Evolutionary conservation across 805 yeast genomes (phyloP), one percentile per base, ranked within the genome.

Genomic region (Diddensiella caesifluorescens): DNA sequence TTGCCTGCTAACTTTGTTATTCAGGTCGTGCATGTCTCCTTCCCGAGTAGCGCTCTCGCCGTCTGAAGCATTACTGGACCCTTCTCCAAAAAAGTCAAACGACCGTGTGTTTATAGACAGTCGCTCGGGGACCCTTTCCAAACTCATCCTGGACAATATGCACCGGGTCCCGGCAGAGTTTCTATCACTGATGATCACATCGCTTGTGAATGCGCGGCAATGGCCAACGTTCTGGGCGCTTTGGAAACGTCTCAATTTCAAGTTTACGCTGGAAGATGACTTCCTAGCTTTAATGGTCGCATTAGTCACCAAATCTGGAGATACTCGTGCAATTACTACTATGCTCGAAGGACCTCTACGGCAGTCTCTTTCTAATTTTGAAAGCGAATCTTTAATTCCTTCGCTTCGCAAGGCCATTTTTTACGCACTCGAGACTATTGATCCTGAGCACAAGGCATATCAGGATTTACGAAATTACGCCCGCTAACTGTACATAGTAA

Each of bases 201-300:
- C 60, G 3, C 46, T 61, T 22, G 54, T 55, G 13, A 57, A 57
- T 36, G 52, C 49, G 12, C 46, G 44, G 10, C 38, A 41, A 15
- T 60, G 56, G 55, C 42, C 39, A 21, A 42, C 53, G 18, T 60
- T 64, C 35, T 63, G 67, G 67, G 45, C 51, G 18, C 37, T 54
- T 2, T 52, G 59, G 50, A 45, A 51, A 18, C 43, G 45, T n/a
- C 44, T 57, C 9, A 31, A 40, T 4, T 13, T 35, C 9, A 38
- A 50, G 4, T 43, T 49, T 2, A 26, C 43, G 5, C 30, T 57
- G 3, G 56, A 50, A 19, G 21, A 38, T 4, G 52, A 48, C 27
- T 35, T 53, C 27, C 38, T 54, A 40, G 49, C 50, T 13, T 30
- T 46, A 7, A 47, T 56, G 20, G 50, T 55, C 5, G 50, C 61